Evolutionary conservation across 345 rosid genomes (phyloP).

Genomic region (Streptanthus diversifolius): DNA sequence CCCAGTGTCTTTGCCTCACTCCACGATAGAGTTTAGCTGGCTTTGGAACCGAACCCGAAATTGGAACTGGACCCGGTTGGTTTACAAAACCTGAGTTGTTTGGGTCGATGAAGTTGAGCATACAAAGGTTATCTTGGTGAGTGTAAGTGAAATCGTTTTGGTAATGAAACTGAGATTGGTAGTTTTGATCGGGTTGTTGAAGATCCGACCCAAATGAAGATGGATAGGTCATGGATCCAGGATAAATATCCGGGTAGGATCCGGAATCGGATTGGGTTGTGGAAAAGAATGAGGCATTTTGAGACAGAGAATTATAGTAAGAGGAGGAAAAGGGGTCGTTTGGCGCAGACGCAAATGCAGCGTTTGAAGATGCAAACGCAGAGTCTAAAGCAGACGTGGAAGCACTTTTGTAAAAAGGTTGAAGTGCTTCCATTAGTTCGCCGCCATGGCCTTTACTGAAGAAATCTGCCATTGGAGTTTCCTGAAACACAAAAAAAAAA

Average conservation of each 20-base stretch:
- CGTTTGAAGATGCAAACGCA: conserved; percentile 18
- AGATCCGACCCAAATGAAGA: conserved; percentile 41
- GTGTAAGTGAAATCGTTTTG: conserved; percentile 41
- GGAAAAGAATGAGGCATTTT: conserved; percentile 19
- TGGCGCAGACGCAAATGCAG: conserved; percentile 15
- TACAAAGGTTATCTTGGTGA: conserved; percentile 14
- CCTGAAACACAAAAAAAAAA: conserved; percentile 1
- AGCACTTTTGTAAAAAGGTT: conserved; percentile 73
- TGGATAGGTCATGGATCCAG: conserved; percentile 35
- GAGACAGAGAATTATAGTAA: conserved; percentile 10
- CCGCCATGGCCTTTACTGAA: conserved; percentile 46
- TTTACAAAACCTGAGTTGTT: conserved; percentile 46
- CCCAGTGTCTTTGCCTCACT: conserved; percentile 95
- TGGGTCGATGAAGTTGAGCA: conserved; percentile 41
- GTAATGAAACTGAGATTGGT: conserved; percentile 55
- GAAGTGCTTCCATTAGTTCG: conserved; percentile 93
- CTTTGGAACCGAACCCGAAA: conserved; percentile 40
- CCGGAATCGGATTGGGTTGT: conserved; percentile 23
- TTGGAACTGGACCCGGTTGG: conserved; percentile 25
- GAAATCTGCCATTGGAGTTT: conserved; percentile 50
- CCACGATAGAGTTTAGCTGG: conserved; percentile 78
- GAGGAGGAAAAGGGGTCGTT: conserved; percentile 17
- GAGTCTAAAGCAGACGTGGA: conserved; percentile 24
- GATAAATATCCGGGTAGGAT: conserved; percentile 34
- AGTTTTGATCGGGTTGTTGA: conserved; percentile 39